These are phyloP conservation scores for Lentinula sp. DNA, from an alignment of 768 basidiomycete species.

Conservation along the genomic window DNA sequence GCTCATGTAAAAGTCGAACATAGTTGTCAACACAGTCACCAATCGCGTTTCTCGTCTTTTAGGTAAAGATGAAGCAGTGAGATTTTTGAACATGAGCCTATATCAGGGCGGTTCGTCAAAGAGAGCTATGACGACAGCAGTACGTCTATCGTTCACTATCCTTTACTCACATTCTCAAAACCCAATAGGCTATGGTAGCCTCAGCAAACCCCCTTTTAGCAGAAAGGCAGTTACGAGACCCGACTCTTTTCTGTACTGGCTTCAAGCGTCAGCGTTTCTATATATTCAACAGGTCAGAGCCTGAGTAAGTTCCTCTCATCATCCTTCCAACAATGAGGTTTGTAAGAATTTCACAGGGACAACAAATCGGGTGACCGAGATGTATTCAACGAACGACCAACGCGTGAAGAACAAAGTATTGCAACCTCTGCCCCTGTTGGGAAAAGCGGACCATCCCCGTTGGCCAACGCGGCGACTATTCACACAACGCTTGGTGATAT, in stretches of 20 bases:
- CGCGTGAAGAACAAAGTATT: constrained; percentile 89
- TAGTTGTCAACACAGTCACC: constrained; percentile 92
- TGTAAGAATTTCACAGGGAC: constrained; percentile 42
- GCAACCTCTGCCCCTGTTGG: constrained; percentile 54
- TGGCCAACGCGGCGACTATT: constrained; percentile 80
- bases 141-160: constrained; percentile 25
- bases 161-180: background rate
- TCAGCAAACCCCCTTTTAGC: constrained; percentile 93
- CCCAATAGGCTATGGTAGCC: constrained; percentile 79
- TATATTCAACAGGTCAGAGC: constrained; percentile 85
- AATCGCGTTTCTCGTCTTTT: constrained; percentile 85
- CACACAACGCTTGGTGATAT: constrained; percentile 97
- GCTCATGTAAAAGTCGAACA: constrained; percentile 67
- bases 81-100: constrained; percentile 82
- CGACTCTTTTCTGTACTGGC: constrained; percentile 88
- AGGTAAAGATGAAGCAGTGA: constrained; percentile 90
- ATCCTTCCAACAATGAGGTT: background rate
- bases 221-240: constrained; percentile 78
- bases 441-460: constrained; percentile 54
- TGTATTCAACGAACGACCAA: constrained; percentile 97
- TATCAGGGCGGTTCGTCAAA: constrained; percentile 95
- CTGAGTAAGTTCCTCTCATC: constrained; percentile 57
- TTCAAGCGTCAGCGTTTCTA: constrained; percentile 93
- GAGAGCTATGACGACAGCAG: constrained; percentile 73
- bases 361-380: constrained; percentile 87